Evolutionary conservation across 2,329 filamentous ascomycete genomes (phyloP).

Genomic region (Ilyonectria mors-panacis): DNA sequence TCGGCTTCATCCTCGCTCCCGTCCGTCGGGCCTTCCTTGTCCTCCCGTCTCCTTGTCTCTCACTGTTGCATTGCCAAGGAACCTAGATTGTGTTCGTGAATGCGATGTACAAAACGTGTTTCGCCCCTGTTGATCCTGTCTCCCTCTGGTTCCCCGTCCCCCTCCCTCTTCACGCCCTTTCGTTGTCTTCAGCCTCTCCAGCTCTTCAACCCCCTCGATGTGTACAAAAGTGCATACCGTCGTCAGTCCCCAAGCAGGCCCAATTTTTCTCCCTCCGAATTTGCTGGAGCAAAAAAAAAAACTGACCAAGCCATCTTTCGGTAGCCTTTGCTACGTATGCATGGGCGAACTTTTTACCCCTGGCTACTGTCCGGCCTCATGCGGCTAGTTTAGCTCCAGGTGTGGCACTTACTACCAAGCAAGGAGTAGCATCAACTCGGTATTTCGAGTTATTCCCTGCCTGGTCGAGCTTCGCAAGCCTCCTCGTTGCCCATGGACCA

Average conservation of each 20-base stretch:
- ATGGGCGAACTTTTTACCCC: constrained; percentile 14
- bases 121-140: neutral
- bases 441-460: constrained; percentile 25
- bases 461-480: constrained; percentile 16
- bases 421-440: constrained; percentile 6
- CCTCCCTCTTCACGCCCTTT: constrained; percentile 8
- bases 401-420: constrained; percentile 3
- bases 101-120: neutral
- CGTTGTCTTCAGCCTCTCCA: neutral
- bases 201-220: neutral
- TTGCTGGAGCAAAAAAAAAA: constrained; percentile 8
- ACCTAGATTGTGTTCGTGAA: neutral
- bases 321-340: constrained; percentile 11
- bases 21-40: constrained; percentile 14
- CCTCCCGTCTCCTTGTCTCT: neutral
- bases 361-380: constrained; percentile 22
- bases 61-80: neutral
- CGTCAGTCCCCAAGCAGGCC: constrained; percentile 12
- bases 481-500: constrained; percentile 18
- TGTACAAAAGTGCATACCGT: neutral
- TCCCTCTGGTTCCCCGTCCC: neutral
- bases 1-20: constrained; percentile 24
- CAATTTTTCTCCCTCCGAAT: neutral
- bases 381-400: constrained; percentile 25
- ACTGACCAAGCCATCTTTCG: constrained; percentile 18